phyloP scores from a whole-genome alignment of 2,329 filamentous ascomycete genomes.

The Colletotrichum spaethianum region DNA sequence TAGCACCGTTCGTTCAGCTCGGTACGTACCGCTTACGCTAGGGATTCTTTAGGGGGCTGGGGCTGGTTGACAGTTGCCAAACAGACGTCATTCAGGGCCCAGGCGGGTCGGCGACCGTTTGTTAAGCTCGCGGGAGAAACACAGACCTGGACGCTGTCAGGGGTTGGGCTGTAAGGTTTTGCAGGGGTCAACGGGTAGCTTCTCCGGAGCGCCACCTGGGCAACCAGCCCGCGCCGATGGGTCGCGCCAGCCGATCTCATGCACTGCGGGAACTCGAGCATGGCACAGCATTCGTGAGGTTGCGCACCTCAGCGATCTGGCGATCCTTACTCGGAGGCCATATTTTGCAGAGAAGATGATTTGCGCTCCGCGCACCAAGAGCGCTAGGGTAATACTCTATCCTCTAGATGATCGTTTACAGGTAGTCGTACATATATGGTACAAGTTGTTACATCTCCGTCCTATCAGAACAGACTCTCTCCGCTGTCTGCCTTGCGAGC shows the following conservation, averaged over 20 bases:
- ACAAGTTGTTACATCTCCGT: conserved; percentile 13
- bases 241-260: conserved; percentile 10
- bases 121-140: conserved; percentile 21
- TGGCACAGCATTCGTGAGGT: neutral
- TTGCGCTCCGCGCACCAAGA: neutral
- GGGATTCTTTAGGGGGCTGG: conserved; percentile 4
- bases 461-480: conserved; percentile 32
- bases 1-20: neutral
- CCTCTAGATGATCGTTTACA: conserved; percentile 9
- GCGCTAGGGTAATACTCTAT: neutral
- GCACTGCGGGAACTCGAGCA: neutral
- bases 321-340: neutral
- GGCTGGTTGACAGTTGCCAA: conserved; percentile 7
- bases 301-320: neutral
- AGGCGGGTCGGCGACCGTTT: conserved; percentile 1
- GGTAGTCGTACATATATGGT: conserved; percentile 28
- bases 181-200: conserved; percentile 25
- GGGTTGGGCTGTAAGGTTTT: conserved; percentile 18
- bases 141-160: conserved; percentile 17
- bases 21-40: conserved; percentile 2
- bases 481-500: conserved; percentile 48
- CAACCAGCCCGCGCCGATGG: conserved; percentile 1
- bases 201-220: conserved; percentile 3
- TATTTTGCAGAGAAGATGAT: neutral
- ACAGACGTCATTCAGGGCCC: conserved; percentile 22